A percentile compares a stretch with the other conserved stretches of the same genome.
Evolutionary conservation across 345 rosid species (phyloP).

Genomic region (Salix dunnii): DNA sequence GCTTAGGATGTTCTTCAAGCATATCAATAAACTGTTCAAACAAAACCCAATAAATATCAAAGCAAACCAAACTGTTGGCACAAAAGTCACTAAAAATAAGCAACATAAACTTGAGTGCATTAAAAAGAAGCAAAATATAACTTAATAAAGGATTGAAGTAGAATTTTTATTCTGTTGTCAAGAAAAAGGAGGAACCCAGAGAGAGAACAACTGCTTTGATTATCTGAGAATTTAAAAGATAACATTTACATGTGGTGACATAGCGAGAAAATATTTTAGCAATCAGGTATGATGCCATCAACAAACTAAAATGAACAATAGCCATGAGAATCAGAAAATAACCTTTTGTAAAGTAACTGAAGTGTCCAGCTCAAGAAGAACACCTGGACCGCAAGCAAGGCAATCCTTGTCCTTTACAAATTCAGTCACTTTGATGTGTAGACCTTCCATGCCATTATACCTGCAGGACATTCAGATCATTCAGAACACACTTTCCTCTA

Average conservation of each 20-base stretch:
- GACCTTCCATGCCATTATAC: slow-evolving; percentile 90
- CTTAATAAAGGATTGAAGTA: background rate
- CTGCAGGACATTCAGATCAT: slow-evolving; percentile 29
- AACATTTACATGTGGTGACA: background rate
- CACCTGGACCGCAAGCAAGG: slow-evolving; percentile 95
- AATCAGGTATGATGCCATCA: background rate
- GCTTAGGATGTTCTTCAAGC: slow-evolving; percentile 76
- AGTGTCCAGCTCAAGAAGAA: slow-evolving; percentile 72
- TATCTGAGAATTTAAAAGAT: background rate
- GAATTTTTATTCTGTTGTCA: background rate
- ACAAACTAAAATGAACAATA: background rate
- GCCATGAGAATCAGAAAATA: slow-evolving; percentile 7
- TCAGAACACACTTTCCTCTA: background rate
- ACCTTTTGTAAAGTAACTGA: slow-evolving; percentile 80
- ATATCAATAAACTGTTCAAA: slow-evolving; percentile 62
- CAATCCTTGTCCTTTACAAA: slow-evolving; percentile 76
- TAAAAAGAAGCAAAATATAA: background rate
- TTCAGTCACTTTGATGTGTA: slow-evolving; percentile 80
- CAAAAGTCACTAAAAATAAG: background rate
- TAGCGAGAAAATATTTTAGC: background rate
- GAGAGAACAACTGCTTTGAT: background rate
- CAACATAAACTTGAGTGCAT: background rate
- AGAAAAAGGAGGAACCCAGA: too few species aligned
- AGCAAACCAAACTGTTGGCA: background rate
- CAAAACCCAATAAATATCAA: slow-evolving; percentile 1